Evolutionary conservation across 495 filamentous ascomycete genomes (phyloP).

Genomic region (Chaetomium cochliodes): DNA sequence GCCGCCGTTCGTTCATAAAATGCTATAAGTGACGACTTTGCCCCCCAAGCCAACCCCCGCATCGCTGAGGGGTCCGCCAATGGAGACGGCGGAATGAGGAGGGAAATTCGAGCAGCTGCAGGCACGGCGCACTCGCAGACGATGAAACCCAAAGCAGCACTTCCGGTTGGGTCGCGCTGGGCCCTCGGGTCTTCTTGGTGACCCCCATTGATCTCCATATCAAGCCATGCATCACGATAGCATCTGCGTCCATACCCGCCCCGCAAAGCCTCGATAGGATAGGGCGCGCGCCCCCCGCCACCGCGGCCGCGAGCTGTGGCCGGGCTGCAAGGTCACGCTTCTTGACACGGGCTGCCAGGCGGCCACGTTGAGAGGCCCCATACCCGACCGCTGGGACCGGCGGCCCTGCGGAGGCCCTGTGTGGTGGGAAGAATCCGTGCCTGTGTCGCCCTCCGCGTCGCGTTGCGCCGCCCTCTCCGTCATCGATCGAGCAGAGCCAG

Average conservation of each 20-base stretch:
- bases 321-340: slow-evolving; percentile 21
- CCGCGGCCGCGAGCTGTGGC: slow-evolving; percentile 23
- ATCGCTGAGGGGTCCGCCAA: not conserved
- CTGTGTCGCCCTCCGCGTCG: not conserved
- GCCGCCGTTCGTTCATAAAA: not conserved
- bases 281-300: not conserved
- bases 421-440: not conserved
- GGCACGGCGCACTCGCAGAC: slow-evolving; percentile 19
- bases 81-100: not conserved
- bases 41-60: slow-evolving; percentile 12
- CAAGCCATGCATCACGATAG: slow-evolving; percentile 20
- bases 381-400: slow-evolving; percentile 20
- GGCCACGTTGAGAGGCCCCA: slow-evolving; percentile 20
- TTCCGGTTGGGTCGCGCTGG: slow-evolving; percentile 19
- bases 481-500: slow-evolving; percentile 6
- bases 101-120: slow-evolving; percentile 7
- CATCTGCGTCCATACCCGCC: slow-evolving; percentile 14
- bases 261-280: not conserved
- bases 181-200: slow-evolving; percentile 11
- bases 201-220: slow-evolving; percentile 10
- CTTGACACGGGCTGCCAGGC: slow-evolving; percentile 18
- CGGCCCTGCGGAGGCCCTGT: slow-evolving; percentile 9
- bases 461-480: not conserved
- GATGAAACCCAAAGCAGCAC: slow-evolving; percentile 23
- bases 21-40: not conserved